phyloP scores from a whole-genome alignment of 2,329 filamentous ascomycete genomes.

The Geoglossum cookeanum region DNA sequence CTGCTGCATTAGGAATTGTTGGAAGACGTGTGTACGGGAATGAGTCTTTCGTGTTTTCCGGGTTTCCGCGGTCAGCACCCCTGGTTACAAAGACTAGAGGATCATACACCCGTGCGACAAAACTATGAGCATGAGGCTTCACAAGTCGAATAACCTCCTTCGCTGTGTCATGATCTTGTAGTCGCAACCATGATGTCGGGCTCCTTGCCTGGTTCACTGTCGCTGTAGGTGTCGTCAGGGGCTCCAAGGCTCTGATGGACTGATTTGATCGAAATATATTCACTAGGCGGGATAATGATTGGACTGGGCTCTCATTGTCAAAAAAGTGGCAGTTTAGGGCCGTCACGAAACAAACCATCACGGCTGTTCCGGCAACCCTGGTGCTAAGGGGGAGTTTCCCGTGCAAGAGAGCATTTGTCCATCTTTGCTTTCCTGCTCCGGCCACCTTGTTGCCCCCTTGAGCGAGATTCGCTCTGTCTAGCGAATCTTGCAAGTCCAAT shows the following conservation, averaged over 20 bases:
- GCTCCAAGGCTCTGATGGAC: slow-evolving; percentile 8
- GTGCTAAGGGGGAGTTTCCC: slow-evolving; percentile 51
- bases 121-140: slow-evolving; percentile 51
- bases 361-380: slow-evolving; percentile 52
- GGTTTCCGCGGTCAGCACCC: slow-evolving; percentile 44
- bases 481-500: slow-evolving; percentile 54
- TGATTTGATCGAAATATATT: slow-evolving; percentile 9
- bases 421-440: slow-evolving; percentile 25
- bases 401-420: slow-evolving; percentile 41
- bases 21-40: slow-evolving; percentile 32
- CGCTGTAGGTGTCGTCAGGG: slow-evolving; percentile 8
- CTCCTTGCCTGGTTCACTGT: slow-evolving; percentile 46
- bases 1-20: neutral
- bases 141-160: slow-evolving; percentile 58
- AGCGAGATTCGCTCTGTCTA: slow-evolving; percentile 27
- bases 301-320: slow-evolving; percentile 32
- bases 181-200: slow-evolving; percentile 55
- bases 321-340: slow-evolving; percentile 65
- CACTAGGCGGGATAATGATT: slow-evolving; percentile 14
- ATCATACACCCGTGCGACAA: slow-evolving; percentile 55
- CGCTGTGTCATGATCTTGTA: slow-evolving; percentile 64
- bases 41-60: slow-evolving; percentile 29
- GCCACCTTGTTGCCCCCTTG: slow-evolving; percentile 6
- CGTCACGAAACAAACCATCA: slow-evolving; percentile 53
- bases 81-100: slow-evolving; percentile 54